Evolutionary conservation across 2,329 filamentous ascomycete species (phyloP), one percentile per base, ranked within the genome.

Genomic region (Sporothrix schenckii): DNA sequence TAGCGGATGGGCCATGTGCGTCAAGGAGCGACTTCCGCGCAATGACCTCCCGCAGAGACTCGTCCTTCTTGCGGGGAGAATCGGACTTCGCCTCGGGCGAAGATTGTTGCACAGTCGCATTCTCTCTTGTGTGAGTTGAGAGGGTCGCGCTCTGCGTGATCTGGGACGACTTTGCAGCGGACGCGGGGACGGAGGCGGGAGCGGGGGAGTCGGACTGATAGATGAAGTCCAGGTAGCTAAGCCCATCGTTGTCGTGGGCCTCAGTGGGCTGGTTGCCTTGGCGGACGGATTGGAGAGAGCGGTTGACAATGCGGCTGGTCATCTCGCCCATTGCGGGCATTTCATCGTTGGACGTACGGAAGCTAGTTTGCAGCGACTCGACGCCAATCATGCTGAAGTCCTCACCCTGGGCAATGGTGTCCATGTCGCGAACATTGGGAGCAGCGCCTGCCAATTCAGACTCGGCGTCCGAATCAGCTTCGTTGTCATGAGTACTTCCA

Each of bases 271-370:
- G 63, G n/a, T 70, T 30, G 19, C 70, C 77, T 75, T 78, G 82
- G 52, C 85, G 80, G 49, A 87, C 74, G 3, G 83, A 83, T 73
- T 86, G 84, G 9, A 88, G 76, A 0, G 85, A 85, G 49, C 82
- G 83, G 74, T 85, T 87, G 69, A 88, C 86, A 63, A 88, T 87
- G 53, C 84, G 76, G 69, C 83, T 87, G 0, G 86, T 88, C 44
- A 83, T 83, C 21, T 88, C 85, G 4, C 86, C 87, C 72, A 87
- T 80, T 41, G 86, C 84, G 10, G 81, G 79, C 3, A 80, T 76
- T 1, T 76, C 74, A 0, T 85, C 86, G 2, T 83, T 84, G 21
- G 88, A 69, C 70, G 71, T 68, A 4, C 72, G 65, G 49, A 76
- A 68, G 70, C 72, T 72, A 21, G 69, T 56, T 53, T 74, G 73